Base-by-base conservation (phyloP, 176 grass and related monocot species). In the Thinopyrum elongatum region DNA sequence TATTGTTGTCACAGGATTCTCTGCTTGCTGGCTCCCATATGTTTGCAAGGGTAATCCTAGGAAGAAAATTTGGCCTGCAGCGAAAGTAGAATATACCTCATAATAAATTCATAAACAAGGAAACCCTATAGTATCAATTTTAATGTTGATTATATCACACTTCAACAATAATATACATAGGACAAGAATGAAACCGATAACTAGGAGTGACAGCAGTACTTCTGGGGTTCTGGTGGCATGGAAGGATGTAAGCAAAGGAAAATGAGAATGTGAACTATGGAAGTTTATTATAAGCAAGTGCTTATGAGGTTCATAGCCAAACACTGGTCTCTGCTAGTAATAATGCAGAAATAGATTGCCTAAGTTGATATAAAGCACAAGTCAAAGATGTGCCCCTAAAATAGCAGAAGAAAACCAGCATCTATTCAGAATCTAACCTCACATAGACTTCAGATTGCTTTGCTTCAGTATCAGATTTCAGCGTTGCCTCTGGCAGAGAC, bases 21-120 rank as follows among this genome's bases (percentile, higher is more conserved):
- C 78, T 90, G 84, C 90, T 92, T 70, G 97, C 97, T 41, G 94
- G 97, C 76, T 95, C 94, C 97, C 94, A 98, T 88, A 98, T 91
- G 73, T 95, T 98, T 58, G 90, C 79, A 69, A 98, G 94, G 57
- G 94, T 95, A 89, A 95, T 95, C 81, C 94, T 98, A 60, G 93
- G 97, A 23, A 98, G 87, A 70, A 95, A 98, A 81, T 95, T 95
- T 62, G 96, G 82, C 73, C 97, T 94, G 39, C 86, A 70, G 10
- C 2, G 3, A 66, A 83, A 66, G 5, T 3, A 59, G 19, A 51
- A 83, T 69, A 83, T 62, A 77, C 53, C 33, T 85, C 15, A 8
- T 16, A 8, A n/a, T n/a, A 74, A 80, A 27, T 62, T 62, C 70
- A 74, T 17, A 0, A 47, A 62, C 64, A 51, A 3, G 39, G 9